A percentile compares a stretch with the other conserved stretches of the same genome.
These are phyloP conservation scores for Monilinia laxa DNA, from an alignment of 2,329 filamentous ascomycete species.

Conservation along the genomic window DNA sequence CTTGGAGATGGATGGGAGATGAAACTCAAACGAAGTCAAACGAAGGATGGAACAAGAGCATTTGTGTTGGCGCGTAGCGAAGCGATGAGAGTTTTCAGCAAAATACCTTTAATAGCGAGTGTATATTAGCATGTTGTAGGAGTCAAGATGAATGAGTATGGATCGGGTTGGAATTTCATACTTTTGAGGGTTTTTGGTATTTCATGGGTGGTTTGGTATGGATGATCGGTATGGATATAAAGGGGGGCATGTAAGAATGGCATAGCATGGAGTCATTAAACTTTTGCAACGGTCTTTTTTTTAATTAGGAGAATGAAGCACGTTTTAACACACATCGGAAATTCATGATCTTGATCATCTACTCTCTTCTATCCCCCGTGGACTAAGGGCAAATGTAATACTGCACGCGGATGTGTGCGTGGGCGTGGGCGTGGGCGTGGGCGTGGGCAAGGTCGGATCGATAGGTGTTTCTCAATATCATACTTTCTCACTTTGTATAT, in stretches of 20 bases:
- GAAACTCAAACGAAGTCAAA: background rate
- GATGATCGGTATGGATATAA: conserved; percentile 5
- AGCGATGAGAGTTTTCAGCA: background rate
- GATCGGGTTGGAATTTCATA: background rate
- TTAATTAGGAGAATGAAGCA: background rate
- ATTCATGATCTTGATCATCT: too few relatives aligned
- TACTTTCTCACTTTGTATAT: too few relatives aligned
- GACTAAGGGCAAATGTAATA: too few relatives aligned
- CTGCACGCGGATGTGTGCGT: too few relatives aligned
- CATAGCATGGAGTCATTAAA: conserved; percentile 11
- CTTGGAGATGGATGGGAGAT: background rate
- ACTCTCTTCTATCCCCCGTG: too few relatives aligned
- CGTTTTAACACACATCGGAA: background rate
- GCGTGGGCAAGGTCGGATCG: too few relatives aligned
- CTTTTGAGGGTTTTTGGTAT: background rate
- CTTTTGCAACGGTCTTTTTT: background rate
- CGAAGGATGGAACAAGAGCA: background rate
- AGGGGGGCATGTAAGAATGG: conserved; percentile 8
- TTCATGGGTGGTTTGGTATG: background rate
- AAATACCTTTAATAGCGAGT: conserved; percentile 11
- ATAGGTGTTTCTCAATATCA: too few relatives aligned
- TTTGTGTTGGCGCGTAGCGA: background rate
- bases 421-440: too few relatives aligned
- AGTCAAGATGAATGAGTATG: conserved; percentile 23
- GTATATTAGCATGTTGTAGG: conserved; percentile 21